Base-by-base conservation (phyloP, 805 yeast genomes). In the Metschnikowia proteae region DNA sequence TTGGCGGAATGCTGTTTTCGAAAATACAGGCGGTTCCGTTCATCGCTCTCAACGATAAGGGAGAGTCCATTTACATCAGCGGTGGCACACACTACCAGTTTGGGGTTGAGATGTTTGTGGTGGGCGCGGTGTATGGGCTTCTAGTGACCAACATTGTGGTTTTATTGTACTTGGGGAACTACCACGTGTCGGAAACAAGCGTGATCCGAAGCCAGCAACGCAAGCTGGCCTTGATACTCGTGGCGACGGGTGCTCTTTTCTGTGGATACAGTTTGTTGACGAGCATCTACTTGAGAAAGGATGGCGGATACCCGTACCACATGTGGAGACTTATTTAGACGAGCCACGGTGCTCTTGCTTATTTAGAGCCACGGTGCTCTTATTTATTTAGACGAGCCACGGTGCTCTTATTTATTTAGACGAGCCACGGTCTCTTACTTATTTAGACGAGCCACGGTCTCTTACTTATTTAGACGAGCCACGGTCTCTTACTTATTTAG, bases 81-180 rank as follows among this genome's bases (percentile, higher is more conserved):
- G 88, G 88, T 10, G 89, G 88, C 3, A 64, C 67, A 3, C 78
- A 76, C 48, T 82, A 81, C 71, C 92, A 86, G 65, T 81, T 85
- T 64, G 92, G 94, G 0, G 65, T 79, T 3, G 95, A 87, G 60
- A 74, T 82, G 3, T 59, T 81, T 4, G 62, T 83, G 2, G 76
- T 84, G 6, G 75, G 79, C 3, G 61, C 58, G 1, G 68, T 78
- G 53, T 87, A 86, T 57, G 53, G 75, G 5, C 55, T 65, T 0
- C 67, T 86, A 54, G 79, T 77, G 0, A 45, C 64, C 0, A 50
- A 73, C 4, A 45, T 79, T n/a, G 57, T 78, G 8, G 45, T 60
- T 0, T 61, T 86, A 38, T 67, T 78, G 4, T 60, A 65, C 26
- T 53, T 59, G 48, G 82, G 66, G 59, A 46, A 49, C 6, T 68